Conservation (phyloP, 208 protist species). For the Leishmania tropica region DNA sequence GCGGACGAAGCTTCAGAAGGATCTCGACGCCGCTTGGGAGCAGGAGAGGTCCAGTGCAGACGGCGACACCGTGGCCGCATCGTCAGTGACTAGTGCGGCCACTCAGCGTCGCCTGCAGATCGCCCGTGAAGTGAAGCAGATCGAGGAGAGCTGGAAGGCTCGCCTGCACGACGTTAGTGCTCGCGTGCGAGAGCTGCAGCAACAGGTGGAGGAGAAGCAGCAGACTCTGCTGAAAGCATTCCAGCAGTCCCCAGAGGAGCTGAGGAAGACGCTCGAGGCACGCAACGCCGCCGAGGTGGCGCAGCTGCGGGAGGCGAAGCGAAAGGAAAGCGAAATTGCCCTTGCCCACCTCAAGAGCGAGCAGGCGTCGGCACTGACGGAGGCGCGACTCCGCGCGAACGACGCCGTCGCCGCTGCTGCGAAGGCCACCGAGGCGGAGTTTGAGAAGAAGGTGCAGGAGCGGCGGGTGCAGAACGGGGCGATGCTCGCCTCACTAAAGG, state of each 20-base stretch:
- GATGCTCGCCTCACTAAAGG: slow-evolving; percentile 26
- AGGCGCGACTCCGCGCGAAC: slow-evolving; percentile 10
- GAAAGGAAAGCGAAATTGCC: slow-evolving; percentile 21
- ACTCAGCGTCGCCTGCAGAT: slow-evolving; percentile 22
- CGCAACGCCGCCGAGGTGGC: slow-evolving; percentile 26
- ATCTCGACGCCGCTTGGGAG: slow-evolving; percentile 33
- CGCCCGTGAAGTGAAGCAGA: slow-evolving; percentile 35
- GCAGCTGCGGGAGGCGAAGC: slow-evolving; percentile 25
- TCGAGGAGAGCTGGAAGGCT: slow-evolving; percentile 35
- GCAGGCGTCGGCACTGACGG: slow-evolving; percentile 28
- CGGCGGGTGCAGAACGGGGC: slow-evolving; percentile 11
- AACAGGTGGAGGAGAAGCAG: slow-evolving; percentile 29
- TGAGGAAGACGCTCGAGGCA: slow-evolving; percentile 28
- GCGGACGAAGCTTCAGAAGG: slow-evolving; percentile 17
- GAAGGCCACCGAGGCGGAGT: slow-evolving; percentile 13
- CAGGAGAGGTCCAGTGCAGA: slow-evolving; percentile 11
- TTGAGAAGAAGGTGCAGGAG: slow-evolving; percentile 17
- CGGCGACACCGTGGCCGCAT: not conserved
- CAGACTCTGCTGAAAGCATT: slow-evolving; percentile 18
- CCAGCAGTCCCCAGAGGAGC: slow-evolving; percentile 29
- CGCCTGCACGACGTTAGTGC: slow-evolving; percentile 32
- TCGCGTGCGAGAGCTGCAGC: slow-evolving; percentile 26
- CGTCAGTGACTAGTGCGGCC: not conserved
- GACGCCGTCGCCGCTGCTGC: slow-evolving; percentile 12
- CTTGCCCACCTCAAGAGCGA: slow-evolving; percentile 17